Evolutionary conservation across 2,329 filamentous ascomycete species (phyloP).

Genomic region (Delphinella strobiligena): DNA sequence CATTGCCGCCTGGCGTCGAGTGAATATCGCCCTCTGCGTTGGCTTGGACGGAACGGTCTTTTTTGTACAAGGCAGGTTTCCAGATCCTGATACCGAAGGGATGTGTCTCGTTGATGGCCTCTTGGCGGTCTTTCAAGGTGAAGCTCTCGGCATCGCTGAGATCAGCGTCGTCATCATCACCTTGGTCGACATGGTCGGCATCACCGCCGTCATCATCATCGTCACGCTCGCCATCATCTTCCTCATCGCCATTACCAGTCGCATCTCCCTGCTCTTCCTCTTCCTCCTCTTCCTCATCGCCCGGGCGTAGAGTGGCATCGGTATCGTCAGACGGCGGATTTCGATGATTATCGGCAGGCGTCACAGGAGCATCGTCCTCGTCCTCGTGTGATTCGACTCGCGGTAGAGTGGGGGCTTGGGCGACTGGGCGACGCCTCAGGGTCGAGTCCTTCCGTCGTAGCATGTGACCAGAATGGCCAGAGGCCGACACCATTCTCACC

Average conservation of each 20-base stretch:
- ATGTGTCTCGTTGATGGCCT: constrained; percentile 97
- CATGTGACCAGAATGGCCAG: constrained; percentile 14
- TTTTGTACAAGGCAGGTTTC: constrained; percentile 98
- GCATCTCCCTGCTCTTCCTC: constrained; percentile 13
- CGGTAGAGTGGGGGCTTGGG: constrained; percentile 33
- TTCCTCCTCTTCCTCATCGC: constrained; percentile 18
- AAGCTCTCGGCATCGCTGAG: constrained; percentile 94
- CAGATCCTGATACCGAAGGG: constrained; percentile 97
- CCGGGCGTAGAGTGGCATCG: constrained; percentile 29
- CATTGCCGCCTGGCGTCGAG: constrained; percentile 77
- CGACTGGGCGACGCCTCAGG: constrained; percentile 35
- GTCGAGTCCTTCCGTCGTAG: constrained; percentile 40
- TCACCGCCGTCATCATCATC: constrained; percentile 35
- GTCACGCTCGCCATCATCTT: constrained; percentile 10
- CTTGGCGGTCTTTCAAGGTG: constrained; percentile 89
- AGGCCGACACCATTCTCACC: constrained; percentile 16
- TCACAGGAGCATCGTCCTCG: neutral
- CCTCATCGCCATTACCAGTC: constrained; percentile 16
- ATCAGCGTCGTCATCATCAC: constrained; percentile 55
- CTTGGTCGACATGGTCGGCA: constrained; percentile 26
- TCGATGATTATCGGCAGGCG: neutral
- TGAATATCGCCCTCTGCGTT: constrained; percentile 95
- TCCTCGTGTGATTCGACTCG: constrained; percentile 39
- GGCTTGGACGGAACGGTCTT: constrained; percentile 89
- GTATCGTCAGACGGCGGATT: constrained; percentile 21